Evolutionary conservation across 2,329 filamentous ascomycete species (phyloP), one percentile per base, ranked within the genome.

Genomic region (Fusarium odoratissimum): DNA sequence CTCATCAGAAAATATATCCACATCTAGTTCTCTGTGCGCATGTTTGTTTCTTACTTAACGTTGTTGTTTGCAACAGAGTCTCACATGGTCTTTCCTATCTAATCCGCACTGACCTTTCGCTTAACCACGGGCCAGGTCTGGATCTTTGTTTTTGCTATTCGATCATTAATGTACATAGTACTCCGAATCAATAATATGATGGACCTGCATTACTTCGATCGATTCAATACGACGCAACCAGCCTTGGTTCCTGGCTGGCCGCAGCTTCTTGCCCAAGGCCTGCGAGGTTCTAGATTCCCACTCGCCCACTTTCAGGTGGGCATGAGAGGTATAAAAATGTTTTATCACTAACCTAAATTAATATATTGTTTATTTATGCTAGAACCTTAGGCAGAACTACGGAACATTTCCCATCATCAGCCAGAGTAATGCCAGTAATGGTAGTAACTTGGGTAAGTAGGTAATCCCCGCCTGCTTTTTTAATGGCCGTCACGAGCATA

Each of bases 41-140:
- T 73, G 55, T 54, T 74, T 70, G 59, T 74, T 60, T 72, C 54
- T 40, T 33, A 35, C 33, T 35, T 23, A 51, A 45, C 49, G 12
- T 51, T 54, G 35, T 57, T 72, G 64, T 63, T 67, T 67, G 35
- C 55, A 44, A 46, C n/a, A 21, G n/a, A 56, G 14, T 21, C 28
- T 54, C 28, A 59, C 65, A 42, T 69, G 46, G 66, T 28, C 51
- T 55, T 55, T 46, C 38, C 49, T 57, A 54, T 48, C 38, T 44
- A 30, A 42, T 42, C 60, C 65, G 59, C 60, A 69, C 45, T 69
- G 40, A 56, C 65, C 58, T 49, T 63, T 40, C 13, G 23, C 41
- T 41, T 64, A 38, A 49, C 28, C 51, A 69, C 37, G 45, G 64
- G 35, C 64, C 58, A 52, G 55, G 46, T 33, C 33, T 69, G n/a